These are phyloP conservation scores for Pichia gijzeniarum DNA, from an alignment of 805 yeast genomes.

Conservation along the genomic window DNA sequence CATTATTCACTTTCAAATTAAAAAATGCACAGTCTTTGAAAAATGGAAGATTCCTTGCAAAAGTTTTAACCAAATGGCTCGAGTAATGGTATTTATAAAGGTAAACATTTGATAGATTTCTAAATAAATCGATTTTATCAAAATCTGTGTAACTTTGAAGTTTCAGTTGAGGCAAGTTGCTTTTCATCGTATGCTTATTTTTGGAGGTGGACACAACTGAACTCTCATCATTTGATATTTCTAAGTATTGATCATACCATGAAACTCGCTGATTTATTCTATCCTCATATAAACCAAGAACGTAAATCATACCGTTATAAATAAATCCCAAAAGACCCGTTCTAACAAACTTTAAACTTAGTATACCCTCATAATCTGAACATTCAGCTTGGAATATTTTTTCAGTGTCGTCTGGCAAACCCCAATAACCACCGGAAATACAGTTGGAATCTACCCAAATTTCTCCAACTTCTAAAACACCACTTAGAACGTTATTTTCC, in stretches of 20 bases:
- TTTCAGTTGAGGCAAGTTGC: not conserved
- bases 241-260: slow-evolving; percentile 50
- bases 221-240: slow-evolving; percentile 10
- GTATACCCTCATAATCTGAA: slow-evolving; percentile 58
- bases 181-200: not conserved
- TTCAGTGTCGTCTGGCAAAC: slow-evolving; percentile 57
- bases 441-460: slow-evolving; percentile 96
- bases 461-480: slow-evolving; percentile 82
- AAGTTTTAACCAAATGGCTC: slow-evolving; percentile 77
- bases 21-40: slow-evolving; percentile 89
- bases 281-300: slow-evolving; percentile 87
- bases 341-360: slow-evolving; percentile 76
- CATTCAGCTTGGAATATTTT: slow-evolving; percentile 79
- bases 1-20: slow-evolving; percentile 72
- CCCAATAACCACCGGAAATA: slow-evolving; percentile 86
- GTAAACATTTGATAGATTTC: slow-evolving; percentile 8
- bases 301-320: slow-evolving; percentile 78
- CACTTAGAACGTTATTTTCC: slow-evolving; percentile 70
- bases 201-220: not conserved
- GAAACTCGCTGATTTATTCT: slow-evolving; percentile 72
- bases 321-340: slow-evolving; percentile 90
- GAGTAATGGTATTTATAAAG: slow-evolving; percentile 66
- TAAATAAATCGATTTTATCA: slow-evolving; percentile 5
- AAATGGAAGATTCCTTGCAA: slow-evolving; percentile 73
- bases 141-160: not conserved